Percentiles rank a stretch among this genome's conserved stretches.
phyloP scores from a whole-genome alignment of 805 yeast genomes.

The Candida ovalis region DNA sequence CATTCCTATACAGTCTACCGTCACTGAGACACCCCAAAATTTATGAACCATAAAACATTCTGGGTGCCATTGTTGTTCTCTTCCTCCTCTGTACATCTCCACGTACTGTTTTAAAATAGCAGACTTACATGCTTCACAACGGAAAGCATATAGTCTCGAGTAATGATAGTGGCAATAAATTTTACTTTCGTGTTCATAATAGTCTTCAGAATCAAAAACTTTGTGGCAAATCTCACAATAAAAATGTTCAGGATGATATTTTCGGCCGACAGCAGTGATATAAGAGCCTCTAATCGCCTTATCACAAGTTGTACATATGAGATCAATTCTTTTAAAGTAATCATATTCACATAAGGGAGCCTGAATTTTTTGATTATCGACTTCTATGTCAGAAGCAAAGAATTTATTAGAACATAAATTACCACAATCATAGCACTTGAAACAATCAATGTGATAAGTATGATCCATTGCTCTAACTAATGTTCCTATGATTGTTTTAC shows the following conservation, averaged over 20 bases:
- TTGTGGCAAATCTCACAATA: constrained; percentile 83
- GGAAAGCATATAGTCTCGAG: constrained; percentile 77
- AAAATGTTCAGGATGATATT: constrained; percentile 94
- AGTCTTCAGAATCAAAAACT: constrained; percentile 89
- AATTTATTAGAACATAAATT: constrained; percentile 79
- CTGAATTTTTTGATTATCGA: constrained; percentile 33
- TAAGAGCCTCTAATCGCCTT: constrained; percentile 87
- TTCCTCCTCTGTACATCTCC: constrained; percentile 85
- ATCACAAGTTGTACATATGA: constrained; percentile 84
- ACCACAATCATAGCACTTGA: constrained; percentile 82
- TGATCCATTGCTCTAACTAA: constrained; percentile 80
- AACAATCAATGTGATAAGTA: constrained; percentile 84
- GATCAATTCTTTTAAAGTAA: constrained; percentile 78
- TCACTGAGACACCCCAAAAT: constrained; percentile 87
- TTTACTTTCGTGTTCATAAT: constrained; percentile 78
- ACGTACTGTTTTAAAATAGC: constrained; percentile 93
- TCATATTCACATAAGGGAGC: constrained; percentile 86
- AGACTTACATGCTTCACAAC: constrained; percentile 90
- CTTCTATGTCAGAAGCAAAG: constrained; percentile 65
- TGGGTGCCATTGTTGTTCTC: constrained; percentile 97
- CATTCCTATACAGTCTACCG: constrained; percentile 55
- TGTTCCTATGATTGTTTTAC: constrained; percentile 57
- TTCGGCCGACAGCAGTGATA: constrained; percentile 87
- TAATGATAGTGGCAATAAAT: constrained; percentile 92
- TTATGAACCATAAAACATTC: constrained; percentile 98